Evolutionary conservation across 495 filamentous ascomycete species (phyloP), one percentile per base, ranked within the genome.

Genomic region (Penicillium chermesinum): DNA sequence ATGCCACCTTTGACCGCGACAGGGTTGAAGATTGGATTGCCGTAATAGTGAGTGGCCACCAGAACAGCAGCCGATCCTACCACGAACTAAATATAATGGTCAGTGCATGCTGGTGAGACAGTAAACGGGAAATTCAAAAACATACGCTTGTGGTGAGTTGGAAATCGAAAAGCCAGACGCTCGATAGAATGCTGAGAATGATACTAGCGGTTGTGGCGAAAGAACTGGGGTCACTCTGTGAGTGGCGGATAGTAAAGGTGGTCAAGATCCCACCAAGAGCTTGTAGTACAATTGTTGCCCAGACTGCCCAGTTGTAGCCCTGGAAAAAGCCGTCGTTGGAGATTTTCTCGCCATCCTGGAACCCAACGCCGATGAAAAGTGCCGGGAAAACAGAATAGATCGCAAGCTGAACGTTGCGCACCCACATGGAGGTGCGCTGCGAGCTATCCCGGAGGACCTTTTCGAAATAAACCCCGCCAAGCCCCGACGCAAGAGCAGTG

Each of bases 401-500:
- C 0, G 89, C 87, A 18, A 97, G 75, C 64, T 98, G 93, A 42
- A 95, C 85, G 58, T 98, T 98, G 25, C 93, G 82, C 34, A 93
- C 82, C 93, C 93, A 97, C 15, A 96, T 67, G 1, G 88, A 88
- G 1, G 77, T 81, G 3, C 78, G 66, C 17, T 73, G 78, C 9
- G 76, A 77, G 19, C 86, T 84, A 51, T 95, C 87, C 61, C 91
- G 95, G 39, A 97, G 73, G 0, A 96, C 84, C 65, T 94, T 96
- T 69, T 98, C 93, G 60, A 97, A 95, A 63, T 91, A 94, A 2
- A 95, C 86, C 1, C 89, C 87, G 1, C 88, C 90, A 39, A 94
- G 64, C 2, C 90, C 88, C 1, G 90, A 95, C 8, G 91, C 78
- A 12, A 80, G 69, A 47, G 87, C 88, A 17, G 89, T 84, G 4